Conservation (phyloP, 352 stramenopile species). For the Phytophthora pseudosyringae region DNA sequence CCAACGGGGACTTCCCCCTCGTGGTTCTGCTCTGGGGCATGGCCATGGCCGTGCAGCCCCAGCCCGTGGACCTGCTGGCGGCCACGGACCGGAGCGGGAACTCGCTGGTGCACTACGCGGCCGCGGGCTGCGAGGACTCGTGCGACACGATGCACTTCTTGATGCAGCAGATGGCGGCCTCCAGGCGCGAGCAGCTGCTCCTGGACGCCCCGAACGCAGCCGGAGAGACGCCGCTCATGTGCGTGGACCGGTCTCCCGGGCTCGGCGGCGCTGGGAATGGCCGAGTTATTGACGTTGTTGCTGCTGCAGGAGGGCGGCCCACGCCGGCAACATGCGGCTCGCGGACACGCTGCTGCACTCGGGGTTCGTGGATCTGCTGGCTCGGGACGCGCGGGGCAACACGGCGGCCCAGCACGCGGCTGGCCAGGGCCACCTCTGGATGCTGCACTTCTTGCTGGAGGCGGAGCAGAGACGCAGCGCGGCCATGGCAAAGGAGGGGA, state of each 20-base stretch:
- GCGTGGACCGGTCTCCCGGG: neutral
- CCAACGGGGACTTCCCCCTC: conserved; percentile 86
- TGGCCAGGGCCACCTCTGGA: conserved; percentile 72
- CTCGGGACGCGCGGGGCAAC: conserved; percentile 66
- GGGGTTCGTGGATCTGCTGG: conserved; percentile 54
- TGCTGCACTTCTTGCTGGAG: conserved; percentile 77
- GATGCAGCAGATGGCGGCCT: conserved; percentile 69
- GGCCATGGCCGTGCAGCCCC: conserved; percentile 69
- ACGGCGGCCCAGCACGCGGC: conserved; percentile 75
- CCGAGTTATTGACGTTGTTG: conserved; percentile 17
- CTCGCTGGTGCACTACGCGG: conserved; percentile 68
- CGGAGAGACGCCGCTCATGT: conserved; percentile 83
- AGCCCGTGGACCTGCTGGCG: conserved; percentile 57
- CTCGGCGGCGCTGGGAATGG: neutral
- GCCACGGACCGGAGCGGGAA: conserved; percentile 58
- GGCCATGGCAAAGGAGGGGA: conserved; percentile 22
- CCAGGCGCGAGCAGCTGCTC: conserved; percentile 33
- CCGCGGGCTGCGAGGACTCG: conserved; percentile 48
- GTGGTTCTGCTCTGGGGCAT: conserved; percentile 89
- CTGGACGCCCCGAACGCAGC: conserved; percentile 65
- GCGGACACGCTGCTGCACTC: conserved; percentile 62
- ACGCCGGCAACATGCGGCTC: conserved; percentile 73
- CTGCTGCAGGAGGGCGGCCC: conserved; percentile 58
- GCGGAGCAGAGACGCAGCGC: conserved; percentile 39
- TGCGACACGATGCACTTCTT: conserved; percentile 83